Percentiles rank a stretch among this genome's conserved stretches.
Evolutionary conservation across 305 asterid genomes (phyloP).

Genomic region (Ruellia speciosa): DNA sequence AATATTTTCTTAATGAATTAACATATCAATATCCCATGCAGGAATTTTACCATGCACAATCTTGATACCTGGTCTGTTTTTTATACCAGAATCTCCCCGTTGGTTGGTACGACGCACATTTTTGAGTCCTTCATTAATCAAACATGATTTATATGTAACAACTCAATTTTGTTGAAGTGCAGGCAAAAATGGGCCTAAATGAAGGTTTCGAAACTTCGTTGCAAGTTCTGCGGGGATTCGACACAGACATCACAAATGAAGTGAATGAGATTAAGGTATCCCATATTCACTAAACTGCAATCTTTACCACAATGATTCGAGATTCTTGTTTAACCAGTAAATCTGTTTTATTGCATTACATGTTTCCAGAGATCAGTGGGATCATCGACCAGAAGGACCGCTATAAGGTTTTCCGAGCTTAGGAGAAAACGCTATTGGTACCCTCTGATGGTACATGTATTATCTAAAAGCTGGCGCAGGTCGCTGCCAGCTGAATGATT

Average conservation of each 20-base stretch:
- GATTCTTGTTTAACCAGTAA: not conserved
- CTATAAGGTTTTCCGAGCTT: conserved; percentile 66
- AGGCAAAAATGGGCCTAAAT: conserved; percentile 77
- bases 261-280: conserved; percentile 80
- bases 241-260: conserved; percentile 65
- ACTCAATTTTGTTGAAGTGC: conserved; percentile 12
- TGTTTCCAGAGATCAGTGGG: conserved; percentile 62
- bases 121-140: conserved; percentile 16
- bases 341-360: not conserved
- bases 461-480: not conserved
- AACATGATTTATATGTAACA: conserved; percentile 18
- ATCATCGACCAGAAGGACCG: conserved; percentile 54
- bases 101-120: conserved; percentile 64
- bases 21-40: conserved; percentile 13
- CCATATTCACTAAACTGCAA: conserved; percentile 6
- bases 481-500: too few relatives aligned
- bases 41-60: conserved; percentile 71
- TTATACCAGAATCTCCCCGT: conserved; percentile 90
- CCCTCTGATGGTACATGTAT: conserved; percentile 62
- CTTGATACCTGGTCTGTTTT: conserved; percentile 81
- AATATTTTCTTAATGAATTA: too few relatives aligned
- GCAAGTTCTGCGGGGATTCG: conserved; percentile 85
- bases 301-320: not conserved
- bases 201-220: conserved; percentile 77
- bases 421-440: conserved; percentile 66